Base-by-base conservation (phyloP, 140 eudicot genomes). In the Ambrosia hybrid region DNA sequence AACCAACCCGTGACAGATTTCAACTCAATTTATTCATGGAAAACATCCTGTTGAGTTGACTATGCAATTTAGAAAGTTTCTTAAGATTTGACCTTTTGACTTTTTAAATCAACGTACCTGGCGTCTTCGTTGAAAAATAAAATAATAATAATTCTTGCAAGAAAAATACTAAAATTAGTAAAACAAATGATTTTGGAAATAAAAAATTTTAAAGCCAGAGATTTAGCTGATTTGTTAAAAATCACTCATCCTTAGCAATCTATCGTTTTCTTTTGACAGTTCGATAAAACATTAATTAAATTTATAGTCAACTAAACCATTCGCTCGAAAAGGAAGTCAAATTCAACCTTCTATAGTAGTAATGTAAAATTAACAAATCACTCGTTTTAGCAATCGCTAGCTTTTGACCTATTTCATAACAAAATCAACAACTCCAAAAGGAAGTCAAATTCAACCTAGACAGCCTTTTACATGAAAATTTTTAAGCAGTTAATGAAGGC, bases 231-330 rank as follows among this genome's bases (percentile, higher is more conserved):
- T 73, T 51, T 51, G 39, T 63, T 38, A 6, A 34, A 73, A 11
- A n/a, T 10, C 51, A 36, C 36, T 57, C 39, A 13, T 71, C 41
- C 13, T 65, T 65, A 52, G 26, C 52, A 43, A 51, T 26, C 65
- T 63, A 74, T 53, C 46, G 55, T 39, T 65, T 65, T 55, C 37
- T 21, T 41, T 52, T 37, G 38, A 67, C 17, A 7, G 66, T 38
- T 66, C n/a, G 52, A 55, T 75, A 43, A 55, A 67, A 76, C 14
- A 57, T 56, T 6, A 66, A 52, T 57, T 74, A 64, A 34, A 7
- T 37, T 37, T 34, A 58, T 13, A 76, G 70, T 68, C 75, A 67
- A 76, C 75, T 58, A 76, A 57, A 68, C 14, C 70, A 67, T 58
- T 21, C 33, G n/a, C 63, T 58, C 30, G 8, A 57, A 33, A 76